These are phyloP conservation scores for Ganoderma multipileum DNA, from an alignment of 1,284 basidiomycete genomes.

Conservation along the genomic window DNA sequence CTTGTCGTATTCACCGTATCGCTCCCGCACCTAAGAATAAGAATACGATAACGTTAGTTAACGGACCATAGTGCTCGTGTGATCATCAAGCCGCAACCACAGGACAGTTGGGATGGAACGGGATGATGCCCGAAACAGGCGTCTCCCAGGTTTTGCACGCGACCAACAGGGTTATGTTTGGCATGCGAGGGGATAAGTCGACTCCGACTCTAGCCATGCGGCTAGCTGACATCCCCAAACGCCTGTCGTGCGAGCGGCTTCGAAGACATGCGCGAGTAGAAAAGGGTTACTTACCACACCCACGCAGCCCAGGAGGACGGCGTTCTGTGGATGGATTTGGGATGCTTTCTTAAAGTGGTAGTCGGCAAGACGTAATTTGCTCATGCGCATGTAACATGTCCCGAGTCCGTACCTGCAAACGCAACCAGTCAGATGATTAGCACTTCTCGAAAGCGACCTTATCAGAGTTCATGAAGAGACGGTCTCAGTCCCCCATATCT, in stretches of 20 bases:
- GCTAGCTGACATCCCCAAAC: background rate
- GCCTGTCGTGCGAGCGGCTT: slow-evolving; percentile 13
- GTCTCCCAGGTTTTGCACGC: background rate
- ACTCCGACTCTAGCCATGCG: background rate
- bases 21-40: slow-evolving; percentile 80
- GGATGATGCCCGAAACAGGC: background rate
- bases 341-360: slow-evolving; percentile 93
- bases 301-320: slow-evolving; percentile 89
- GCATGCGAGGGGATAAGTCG: background rate
- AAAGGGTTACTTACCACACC: slow-evolving; percentile 74
- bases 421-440: slow-evolving; percentile 17
- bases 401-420: slow-evolving; percentile 91
- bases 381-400: slow-evolving; percentile 91
- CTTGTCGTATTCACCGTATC: slow-evolving; percentile 73
- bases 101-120: background rate
- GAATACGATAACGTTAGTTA: background rate
- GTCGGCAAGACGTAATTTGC: slow-evolving; percentile 89
- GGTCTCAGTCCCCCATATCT: background rate
- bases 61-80: slow-evolving; percentile 22
- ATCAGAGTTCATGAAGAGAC: slow-evolving; percentile 7
- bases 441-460: slow-evolving; percentile 11
- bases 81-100: slow-evolving; percentile 12
- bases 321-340: slow-evolving; percentile 91
- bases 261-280: slow-evolving; percentile 8
- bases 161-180: background rate